Percentiles rank a stretch among this genome's conserved stretches.
Evolutionary conservation across 495 filamentous ascomycete species (phyloP).

Genomic region (Hypoxylon perforatum): DNA sequence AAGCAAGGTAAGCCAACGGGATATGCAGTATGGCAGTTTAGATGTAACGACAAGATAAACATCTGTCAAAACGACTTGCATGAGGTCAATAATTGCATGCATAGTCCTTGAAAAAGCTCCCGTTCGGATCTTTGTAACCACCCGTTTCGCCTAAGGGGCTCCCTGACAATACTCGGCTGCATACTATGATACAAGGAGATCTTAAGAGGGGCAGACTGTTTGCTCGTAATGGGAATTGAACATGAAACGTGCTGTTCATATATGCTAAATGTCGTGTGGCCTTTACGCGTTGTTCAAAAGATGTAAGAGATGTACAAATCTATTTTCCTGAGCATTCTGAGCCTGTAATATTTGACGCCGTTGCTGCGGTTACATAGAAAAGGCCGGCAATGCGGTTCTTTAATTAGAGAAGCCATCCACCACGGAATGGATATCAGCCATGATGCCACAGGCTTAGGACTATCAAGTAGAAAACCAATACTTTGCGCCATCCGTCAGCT

Average conservation of each 20-base stretch:
- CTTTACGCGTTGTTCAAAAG: conserved; percentile 1
- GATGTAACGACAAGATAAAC: no score
- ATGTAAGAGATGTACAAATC: background rate
- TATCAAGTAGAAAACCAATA: background rate
- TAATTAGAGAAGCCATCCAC: background rate
- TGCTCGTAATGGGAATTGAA: conserved; percentile 21
- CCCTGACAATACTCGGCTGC: conserved; percentile 25
- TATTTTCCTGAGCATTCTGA: background rate
- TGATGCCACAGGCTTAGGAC: background rate
- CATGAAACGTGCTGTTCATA: conserved; percentile 35
- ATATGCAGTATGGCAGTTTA: no score
- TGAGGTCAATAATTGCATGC: background rate
- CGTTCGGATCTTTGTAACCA: background rate
- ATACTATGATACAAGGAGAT: conserved; percentile 28
- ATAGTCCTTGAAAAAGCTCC: background rate
- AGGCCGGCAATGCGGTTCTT: background rate
- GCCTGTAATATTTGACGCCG: background rate
- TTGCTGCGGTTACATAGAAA: background rate
- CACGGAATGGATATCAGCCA: background rate
- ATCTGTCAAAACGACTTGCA: background rate
- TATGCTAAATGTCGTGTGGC: conserved; percentile 31
- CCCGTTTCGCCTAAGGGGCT: background rate
- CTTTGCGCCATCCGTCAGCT: background rate
- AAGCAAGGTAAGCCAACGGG: no score
- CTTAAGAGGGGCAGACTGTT: conserved; percentile 28